Percentiles rank a stretch among this genome's conserved stretches.
Conservation (phyloP, 2,329 filamentous ascomycete species). For the Penicillium sp. region DNA sequence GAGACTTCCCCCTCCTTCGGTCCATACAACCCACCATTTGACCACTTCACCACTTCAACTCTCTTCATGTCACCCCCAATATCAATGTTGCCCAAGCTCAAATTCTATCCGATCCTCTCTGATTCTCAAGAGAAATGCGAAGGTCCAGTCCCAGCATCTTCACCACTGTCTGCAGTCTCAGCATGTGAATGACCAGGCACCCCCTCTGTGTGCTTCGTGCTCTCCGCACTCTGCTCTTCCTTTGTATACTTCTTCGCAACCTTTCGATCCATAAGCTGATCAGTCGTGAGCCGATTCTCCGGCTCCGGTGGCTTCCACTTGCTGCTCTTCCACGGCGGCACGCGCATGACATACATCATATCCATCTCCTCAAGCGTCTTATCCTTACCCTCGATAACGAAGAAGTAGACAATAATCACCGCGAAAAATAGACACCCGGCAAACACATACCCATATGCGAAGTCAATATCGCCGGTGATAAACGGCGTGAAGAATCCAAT, state of each 20-base stretch:
- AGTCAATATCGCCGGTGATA: slow-evolving; percentile 68
- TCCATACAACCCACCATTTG: not conserved
- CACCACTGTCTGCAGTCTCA: slow-evolving; percentile 16
- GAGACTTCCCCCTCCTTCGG: not conserved
- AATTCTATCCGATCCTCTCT: no score
- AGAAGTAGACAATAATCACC: slow-evolving; percentile 65
- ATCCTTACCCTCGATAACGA: slow-evolving; percentile 68
- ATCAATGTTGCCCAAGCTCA: not conserved
- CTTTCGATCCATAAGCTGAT: slow-evolving; percentile 25
- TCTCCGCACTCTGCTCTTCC: slow-evolving; percentile 15
- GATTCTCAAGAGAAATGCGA: slow-evolving; percentile 6
- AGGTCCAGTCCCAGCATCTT: slow-evolving; percentile 15
- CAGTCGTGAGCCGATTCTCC: slow-evolving; percentile 26
- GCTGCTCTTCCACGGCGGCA: slow-evolving; percentile 59
- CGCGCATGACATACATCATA: slow-evolving; percentile 65
- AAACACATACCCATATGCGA: slow-evolving; percentile 73
- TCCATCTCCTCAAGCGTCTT: slow-evolving; percentile 72
- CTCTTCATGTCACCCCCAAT: not conserved
- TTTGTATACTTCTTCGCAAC: slow-evolving; percentile 16
- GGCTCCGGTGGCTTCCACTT: slow-evolving; percentile 39
- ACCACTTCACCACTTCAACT: not conserved
- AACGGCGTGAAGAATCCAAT: slow-evolving; percentile 75
- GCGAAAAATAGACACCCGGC: slow-evolving; percentile 66
- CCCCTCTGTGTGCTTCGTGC: slow-evolving; percentile 11
- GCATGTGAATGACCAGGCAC: slow-evolving; percentile 20